Percentiles rank a stretch among this genome's conserved stretches.
Evolutionary conservation across 331 rosid genomes (phyloP).

Genomic region (Rosa hybrid): DNA sequence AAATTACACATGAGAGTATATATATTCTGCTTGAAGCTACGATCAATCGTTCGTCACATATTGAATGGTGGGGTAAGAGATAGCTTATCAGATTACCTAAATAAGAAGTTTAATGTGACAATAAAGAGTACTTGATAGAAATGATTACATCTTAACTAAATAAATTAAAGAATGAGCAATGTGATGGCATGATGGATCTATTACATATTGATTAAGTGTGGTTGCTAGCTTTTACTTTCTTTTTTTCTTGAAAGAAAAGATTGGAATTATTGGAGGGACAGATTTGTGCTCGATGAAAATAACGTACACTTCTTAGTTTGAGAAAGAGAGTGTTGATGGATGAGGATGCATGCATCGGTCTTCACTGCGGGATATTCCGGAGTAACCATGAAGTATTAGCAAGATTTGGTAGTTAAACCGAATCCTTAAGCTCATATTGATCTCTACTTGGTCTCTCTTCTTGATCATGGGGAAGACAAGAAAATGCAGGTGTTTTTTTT

Average conservation of each 20-base stretch:
- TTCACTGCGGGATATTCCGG: neutral
- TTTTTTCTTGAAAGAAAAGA: neutral
- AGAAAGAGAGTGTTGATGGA: neutral
- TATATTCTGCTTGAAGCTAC: slow-evolving; percentile 1
- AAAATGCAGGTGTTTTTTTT: neutral
- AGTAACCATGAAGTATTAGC: neutral
- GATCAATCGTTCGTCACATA: slow-evolving; percentile 12
- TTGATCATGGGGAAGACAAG: neutral
- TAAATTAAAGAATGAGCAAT: slow-evolving; percentile 4
- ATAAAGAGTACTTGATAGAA: neutral
- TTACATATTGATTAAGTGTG: neutral
- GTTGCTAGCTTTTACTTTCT: neutral
- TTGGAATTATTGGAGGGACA: neutral
- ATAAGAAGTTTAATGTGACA: slow-evolving; percentile 4
- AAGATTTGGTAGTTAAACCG: neutral
- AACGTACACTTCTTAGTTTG: neutral
- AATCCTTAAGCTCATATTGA: neutral
- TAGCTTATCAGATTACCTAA: slow-evolving; percentile 6
- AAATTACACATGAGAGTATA: neutral
- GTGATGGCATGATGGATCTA: neutral
- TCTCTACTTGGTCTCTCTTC: neutral
- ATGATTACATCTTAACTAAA: slow-evolving; percentile 10
- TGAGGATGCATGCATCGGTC: neutral
- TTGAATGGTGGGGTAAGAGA: neutral
- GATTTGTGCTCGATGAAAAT: slow-evolving; percentile 1